Evolutionary conservation across 176 grass and related monocot species (phyloP).

Genomic region (Ampelocalamus luodianensis): DNA sequence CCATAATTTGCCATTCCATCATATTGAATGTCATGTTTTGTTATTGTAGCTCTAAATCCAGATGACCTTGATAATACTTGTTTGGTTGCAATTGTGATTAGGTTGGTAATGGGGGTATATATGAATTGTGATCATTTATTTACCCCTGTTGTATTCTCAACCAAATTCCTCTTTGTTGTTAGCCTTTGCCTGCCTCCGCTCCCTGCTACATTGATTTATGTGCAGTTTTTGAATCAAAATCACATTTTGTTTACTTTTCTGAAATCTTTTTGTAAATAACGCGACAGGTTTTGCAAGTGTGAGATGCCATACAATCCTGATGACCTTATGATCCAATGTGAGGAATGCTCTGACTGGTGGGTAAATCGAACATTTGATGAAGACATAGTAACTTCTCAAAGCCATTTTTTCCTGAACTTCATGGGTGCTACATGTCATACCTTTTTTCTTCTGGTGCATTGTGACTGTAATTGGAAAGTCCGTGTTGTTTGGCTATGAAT

Average conservation of each 20-base stretch:
- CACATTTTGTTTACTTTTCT: slow-evolving; percentile 40
- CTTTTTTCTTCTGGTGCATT: slow-evolving; percentile 25
- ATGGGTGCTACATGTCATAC: background rate
- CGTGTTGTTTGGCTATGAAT: slow-evolving; percentile 30
- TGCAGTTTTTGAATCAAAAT: slow-evolving; percentile 20
- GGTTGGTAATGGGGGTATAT: background rate
- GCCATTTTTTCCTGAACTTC: background rate
- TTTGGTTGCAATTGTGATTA: background rate
- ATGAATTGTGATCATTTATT: background rate
- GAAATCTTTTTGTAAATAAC: slow-evolving; percentile 33
- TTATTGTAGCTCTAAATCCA: background rate
- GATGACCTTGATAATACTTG: background rate
- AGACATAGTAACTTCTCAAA: slow-evolving; percentile 8
- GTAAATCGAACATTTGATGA: slow-evolving; percentile 34
- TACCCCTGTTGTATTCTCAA: background rate
- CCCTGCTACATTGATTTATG: slow-evolving; percentile 5
- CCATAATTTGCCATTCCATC: background rate
- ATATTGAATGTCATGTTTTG: background rate
- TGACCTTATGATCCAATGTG: slow-evolving; percentile 98
- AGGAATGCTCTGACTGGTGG: slow-evolving; percentile 93
- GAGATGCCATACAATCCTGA: slow-evolving; percentile 99
- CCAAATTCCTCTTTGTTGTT: slow-evolving; percentile 6
- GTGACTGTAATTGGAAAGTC: background rate
- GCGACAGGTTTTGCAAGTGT: slow-evolving; percentile 96
- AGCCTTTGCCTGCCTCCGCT: background rate